Conservation (phyloP, 2,329 filamentous ascomycete genomes). For the Pseudopyricularia cyperi region DNA sequence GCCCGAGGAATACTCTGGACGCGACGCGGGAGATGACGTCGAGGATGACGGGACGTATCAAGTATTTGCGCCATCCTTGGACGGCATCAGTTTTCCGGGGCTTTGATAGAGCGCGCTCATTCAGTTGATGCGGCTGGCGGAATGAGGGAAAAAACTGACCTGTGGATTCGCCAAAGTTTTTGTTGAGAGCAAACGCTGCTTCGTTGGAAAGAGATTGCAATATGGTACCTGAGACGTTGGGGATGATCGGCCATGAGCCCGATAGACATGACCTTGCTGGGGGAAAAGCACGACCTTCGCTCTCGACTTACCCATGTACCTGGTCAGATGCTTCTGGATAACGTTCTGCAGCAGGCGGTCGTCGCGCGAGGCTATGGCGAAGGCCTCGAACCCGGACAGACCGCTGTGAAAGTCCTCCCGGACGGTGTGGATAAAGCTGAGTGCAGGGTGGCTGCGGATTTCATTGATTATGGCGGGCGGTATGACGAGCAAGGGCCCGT, state of each 20-base stretch:
- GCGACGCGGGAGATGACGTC: constrained; percentile 33
- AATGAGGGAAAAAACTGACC: neutral
- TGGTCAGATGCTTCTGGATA: constrained; percentile 8
- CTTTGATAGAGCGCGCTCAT: neutral
- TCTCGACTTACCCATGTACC: constrained; percentile 6
- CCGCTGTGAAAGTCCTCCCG: constrained; percentile 7
- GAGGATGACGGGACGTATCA: constrained; percentile 22
- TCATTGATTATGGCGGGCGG: constrained; percentile 1
- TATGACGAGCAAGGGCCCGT: neutral
- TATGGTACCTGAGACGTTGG: neutral
- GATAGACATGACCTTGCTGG: neutral
- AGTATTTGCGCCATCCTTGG: constrained; percentile 23
- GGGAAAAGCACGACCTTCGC: neutral
- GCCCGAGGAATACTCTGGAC: constrained; percentile 32
- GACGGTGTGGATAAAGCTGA: neutral
- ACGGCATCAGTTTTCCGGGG: neutral
- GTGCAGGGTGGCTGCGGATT: neutral
- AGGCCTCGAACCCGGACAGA: constrained; percentile 17
- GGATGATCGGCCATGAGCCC: neutral
- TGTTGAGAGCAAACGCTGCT: constrained; percentile 16
- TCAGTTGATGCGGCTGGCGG: neutral
- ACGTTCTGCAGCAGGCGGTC: constrained; percentile 11
- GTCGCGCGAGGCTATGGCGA: constrained; percentile 9
- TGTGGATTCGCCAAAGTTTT: constrained; percentile 15
- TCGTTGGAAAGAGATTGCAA: constrained; percentile 19